These are phyloP conservation scores for Torrubiella hemipterigena DNA, from an alignment of 2,329 filamentous ascomycete species.

Conservation along the genomic window DNA sequence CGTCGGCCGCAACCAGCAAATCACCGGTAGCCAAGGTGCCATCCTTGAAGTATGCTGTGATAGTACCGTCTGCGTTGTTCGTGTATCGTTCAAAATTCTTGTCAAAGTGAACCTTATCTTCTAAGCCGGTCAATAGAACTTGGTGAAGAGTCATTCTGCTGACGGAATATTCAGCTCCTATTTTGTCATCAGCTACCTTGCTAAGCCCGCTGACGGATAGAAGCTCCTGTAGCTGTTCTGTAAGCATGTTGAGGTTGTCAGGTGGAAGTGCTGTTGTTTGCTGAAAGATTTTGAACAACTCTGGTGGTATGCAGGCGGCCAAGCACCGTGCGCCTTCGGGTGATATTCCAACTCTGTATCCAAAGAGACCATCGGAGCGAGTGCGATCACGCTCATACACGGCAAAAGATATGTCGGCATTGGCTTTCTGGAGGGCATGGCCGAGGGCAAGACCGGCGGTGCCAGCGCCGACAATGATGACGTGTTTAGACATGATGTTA, in stretches of 20 bases:
- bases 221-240: conserved; percentile 6
- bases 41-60: conserved; percentile 8
- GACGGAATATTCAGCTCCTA: conserved; percentile 9
- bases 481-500: conserved; percentile 4
- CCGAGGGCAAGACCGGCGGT: conserved; percentile 9
- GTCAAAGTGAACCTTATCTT: conserved; percentile 8
- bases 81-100: conserved; percentile 7
- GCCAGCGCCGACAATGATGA: conserved; percentile 11
- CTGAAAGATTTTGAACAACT: conserved; percentile 8
- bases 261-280: conserved; percentile 6
- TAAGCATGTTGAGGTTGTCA: conserved; percentile 7
- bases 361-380: conserved; percentile 8
- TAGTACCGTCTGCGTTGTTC: conserved; percentile 5
- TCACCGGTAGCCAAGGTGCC: conserved; percentile 5
- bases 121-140: conserved; percentile 8
- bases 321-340: conserved; percentile 10
- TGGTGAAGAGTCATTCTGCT: conserved; percentile 9
- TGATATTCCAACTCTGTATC: conserved; percentile 11
- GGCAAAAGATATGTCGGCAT: conserved; percentile 6
- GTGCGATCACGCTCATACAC: conserved; percentile 11
- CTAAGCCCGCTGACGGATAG: conserved; percentile 6
- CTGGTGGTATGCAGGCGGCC: conserved; percentile 5
- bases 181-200: conserved; percentile 5
- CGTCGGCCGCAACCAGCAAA: conserved; percentile 10
- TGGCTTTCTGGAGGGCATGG: conserved; percentile 8